These are phyloP conservation scores for Extremus antarcticus DNA, from an alignment of 495 filamentous ascomycete genomes.

Conservation along the genomic window DNA sequence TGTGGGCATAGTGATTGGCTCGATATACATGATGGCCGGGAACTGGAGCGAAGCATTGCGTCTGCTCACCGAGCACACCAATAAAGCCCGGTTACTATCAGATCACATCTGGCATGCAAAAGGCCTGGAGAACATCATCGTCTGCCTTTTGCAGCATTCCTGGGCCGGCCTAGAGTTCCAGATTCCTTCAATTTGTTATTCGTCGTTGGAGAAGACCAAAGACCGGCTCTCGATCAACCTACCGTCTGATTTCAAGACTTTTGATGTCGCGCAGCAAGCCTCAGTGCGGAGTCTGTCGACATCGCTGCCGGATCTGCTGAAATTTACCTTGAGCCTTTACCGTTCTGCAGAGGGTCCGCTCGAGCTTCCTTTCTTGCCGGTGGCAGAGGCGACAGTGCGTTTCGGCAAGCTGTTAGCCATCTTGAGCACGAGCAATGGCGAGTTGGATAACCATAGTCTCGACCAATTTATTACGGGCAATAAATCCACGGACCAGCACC, in stretches of 20 bases:
- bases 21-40: conserved; percentile 77
- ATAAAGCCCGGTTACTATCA: conserved; percentile 64
- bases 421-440: conserved; percentile 57
- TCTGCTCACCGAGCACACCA: conserved; percentile 70
- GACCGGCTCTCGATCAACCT: conserved; percentile 8
- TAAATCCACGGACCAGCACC: not conserved
- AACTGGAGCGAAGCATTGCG: conserved; percentile 82
- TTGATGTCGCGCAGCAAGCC: conserved; percentile 6
- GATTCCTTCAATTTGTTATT: conserved; percentile 37
- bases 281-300: conserved; percentile 50
- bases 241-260: conserved; percentile 3
- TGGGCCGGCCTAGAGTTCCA: conserved; percentile 83
- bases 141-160: conserved; percentile 72
- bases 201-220: conserved; percentile 9
- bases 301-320: conserved; percentile 62
- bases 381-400: conserved; percentile 72
- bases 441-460: conserved; percentile 54
- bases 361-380: conserved; percentile 4
- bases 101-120: conserved; percentile 97
- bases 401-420: conserved; percentile 63
- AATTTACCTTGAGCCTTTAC: conserved; percentile 76
- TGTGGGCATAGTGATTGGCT: conserved; percentile 68
- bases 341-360: conserved; percentile 37
- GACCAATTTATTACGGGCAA: conserved; percentile 22
- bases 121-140: conserved; percentile 73